Percentiles rank a stretch among this genome's conserved stretches.
Conservation (phyloP, 1,284 basidiomycete genomes). For the Ganoderma meredithae region DNA sequence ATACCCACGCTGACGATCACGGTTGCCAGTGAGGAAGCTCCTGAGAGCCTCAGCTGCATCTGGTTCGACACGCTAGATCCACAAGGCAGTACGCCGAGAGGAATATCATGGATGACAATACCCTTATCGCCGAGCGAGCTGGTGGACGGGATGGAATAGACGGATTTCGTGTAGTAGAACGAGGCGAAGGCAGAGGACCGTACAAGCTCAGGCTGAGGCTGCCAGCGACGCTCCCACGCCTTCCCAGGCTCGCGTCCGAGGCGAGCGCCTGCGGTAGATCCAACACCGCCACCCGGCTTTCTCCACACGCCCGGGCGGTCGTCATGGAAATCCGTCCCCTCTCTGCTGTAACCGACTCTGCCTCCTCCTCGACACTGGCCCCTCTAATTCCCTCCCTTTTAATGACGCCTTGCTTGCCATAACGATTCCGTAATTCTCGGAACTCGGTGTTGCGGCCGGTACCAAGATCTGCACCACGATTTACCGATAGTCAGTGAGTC, state of each 20-base stretch:
- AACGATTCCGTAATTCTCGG: background rate
- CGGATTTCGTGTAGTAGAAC: background rate
- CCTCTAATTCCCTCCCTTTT: background rate
- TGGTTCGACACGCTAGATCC: background rate
- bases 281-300: slow-evolving; percentile 6
- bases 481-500: background rate
- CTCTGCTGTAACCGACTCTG: background rate
- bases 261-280: background rate
- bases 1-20: slow-evolving; percentile 1
- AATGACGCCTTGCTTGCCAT: background rate
- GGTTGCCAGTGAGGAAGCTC: background rate
- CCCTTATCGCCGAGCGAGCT: background rate
- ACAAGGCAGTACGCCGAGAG: background rate
- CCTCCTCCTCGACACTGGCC: background rate
- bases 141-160: background rate
- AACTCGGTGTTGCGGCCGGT: background rate
- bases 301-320: background rate
- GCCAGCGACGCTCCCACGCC: background rate
- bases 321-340: background rate
- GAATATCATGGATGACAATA: background rate
- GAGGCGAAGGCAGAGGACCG: background rate
- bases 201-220: no score
- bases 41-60: background rate
- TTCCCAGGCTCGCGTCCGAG: background rate
- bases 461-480: background rate